Conservation (phyloP, 768 basidiomycete species). For the Amanita pseudoporphyria region DNA sequence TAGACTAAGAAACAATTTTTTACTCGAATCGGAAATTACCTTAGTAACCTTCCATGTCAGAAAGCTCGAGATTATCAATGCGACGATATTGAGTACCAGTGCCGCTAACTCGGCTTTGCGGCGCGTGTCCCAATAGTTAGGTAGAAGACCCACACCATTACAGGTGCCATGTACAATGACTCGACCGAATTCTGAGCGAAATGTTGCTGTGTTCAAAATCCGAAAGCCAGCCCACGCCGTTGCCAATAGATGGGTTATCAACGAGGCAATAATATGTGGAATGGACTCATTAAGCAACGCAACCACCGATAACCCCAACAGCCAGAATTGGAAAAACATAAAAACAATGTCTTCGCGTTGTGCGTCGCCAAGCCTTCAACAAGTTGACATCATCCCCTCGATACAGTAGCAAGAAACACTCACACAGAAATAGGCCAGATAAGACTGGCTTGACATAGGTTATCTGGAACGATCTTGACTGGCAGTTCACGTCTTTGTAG, state of each 20-base stretch:
- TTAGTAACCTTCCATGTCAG: conserved; percentile 70
- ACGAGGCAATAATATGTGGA: conserved; percentile 67
- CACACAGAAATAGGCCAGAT: conserved; percentile 59
- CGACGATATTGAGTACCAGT: conserved; percentile 50
- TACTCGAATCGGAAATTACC: conserved; percentile 25
- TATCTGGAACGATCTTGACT: conserved; percentile 20
- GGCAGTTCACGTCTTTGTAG: neutral
- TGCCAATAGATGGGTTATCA: conserved; percentile 63
- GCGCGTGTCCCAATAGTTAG: conserved; percentile 56
- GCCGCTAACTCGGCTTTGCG: conserved; percentile 53
- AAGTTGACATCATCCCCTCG: conserved; percentile 5
- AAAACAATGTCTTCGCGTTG: conserved; percentile 74
- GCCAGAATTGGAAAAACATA: conserved; percentile 74
- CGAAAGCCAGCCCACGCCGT: conserved; percentile 70
- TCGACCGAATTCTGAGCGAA: conserved; percentile 44
- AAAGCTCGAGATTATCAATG: conserved; percentile 49
- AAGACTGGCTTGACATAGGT: conserved; percentile 35
- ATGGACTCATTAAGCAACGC: conserved; percentile 71
- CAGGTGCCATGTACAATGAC: conserved; percentile 63
- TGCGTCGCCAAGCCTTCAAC: conserved; percentile 51
- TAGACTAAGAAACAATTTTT: neutral
- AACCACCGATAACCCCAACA: conserved; percentile 67
- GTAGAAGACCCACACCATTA: conserved; percentile 40
- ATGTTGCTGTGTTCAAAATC: conserved; percentile 46
- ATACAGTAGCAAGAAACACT: conserved; percentile 15